Evolutionary conservation across 495 filamentous ascomycete species (phyloP).

Genomic region (Penicillium cosmopolitanum): DNA sequence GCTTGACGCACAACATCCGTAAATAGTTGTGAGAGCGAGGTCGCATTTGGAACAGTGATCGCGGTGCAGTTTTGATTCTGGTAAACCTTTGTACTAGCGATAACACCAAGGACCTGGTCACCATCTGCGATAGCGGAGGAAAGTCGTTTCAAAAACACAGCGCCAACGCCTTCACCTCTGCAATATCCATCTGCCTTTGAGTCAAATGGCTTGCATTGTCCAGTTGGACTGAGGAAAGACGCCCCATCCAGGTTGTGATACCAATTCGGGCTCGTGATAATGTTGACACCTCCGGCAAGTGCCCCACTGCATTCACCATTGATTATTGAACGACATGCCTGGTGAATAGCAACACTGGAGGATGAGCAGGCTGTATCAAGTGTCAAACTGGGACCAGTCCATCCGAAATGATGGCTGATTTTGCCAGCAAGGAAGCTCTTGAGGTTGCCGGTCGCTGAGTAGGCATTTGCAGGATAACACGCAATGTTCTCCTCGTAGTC

Average conservation of each 20-base stretch:
- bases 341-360: slow-evolving; percentile 37
- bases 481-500: slow-evolving; percentile 42
- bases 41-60: slow-evolving; percentile 57
- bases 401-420: slow-evolving; percentile 43
- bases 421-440: slow-evolving; percentile 30
- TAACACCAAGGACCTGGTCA: slow-evolving; percentile 64
- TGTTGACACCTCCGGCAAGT: slow-evolving; percentile 42
- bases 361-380: slow-evolving; percentile 52
- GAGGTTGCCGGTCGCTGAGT: slow-evolving; percentile 32
- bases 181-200: slow-evolving; percentile 40
- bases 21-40: slow-evolving; percentile 35
- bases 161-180: slow-evolving; percentile 39
- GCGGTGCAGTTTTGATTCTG: slow-evolving; percentile 62
- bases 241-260: slow-evolving; percentile 42
- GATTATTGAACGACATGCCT: slow-evolving; percentile 37
- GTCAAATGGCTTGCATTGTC: slow-evolving; percentile 68
- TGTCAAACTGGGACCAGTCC: slow-evolving; percentile 41
- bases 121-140: slow-evolving; percentile 61
- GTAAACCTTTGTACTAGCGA: slow-evolving; percentile 59
- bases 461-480: slow-evolving; percentile 36
- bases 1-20: slow-evolving; percentile 9
- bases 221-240: slow-evolving; percentile 45
- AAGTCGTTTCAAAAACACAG: slow-evolving; percentile 56
- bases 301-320: slow-evolving; percentile 35
- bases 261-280: slow-evolving; percentile 33